Evolutionary conservation across 805 yeast species (phyloP), one percentile per base, ranked within the genome.

Genomic region (Schwanniomyces polymorphus): DNA sequence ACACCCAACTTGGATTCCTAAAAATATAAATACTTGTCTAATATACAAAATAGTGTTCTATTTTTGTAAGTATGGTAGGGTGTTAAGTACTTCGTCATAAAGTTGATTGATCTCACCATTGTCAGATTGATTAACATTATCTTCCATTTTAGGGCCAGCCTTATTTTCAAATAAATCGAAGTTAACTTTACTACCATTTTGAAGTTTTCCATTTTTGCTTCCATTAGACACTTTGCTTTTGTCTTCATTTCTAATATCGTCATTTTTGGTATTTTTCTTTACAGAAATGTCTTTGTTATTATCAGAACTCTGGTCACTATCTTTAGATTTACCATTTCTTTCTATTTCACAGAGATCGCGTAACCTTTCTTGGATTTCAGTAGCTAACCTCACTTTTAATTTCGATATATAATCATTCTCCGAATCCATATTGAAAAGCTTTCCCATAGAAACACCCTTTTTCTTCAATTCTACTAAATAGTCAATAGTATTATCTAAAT

Each of bases 401-500:
- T 23, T 43, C 34, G 43, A 11, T 18, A 31, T 17, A n/a, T 38
- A 38, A 27, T 46, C 48, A 31, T 45, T 45, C 27, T 17, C 26
- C 5, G 41, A 35, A 2, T 53, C 41, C 39, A 47, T 42, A 37
- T 56, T 50, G 43, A 59, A 61, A 4, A 59, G 47, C 10, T 50
- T 50, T 27, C 63, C 67, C 31, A 73, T 50, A 4, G 66, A 57
- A 7, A 72, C 54, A 1, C 75, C 75, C 38, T 60, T 49, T 29
- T 60, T 56, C 45, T 67, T 65, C 39, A 71, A 61, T n/a, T 51
- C 51, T 11, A 58, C 60, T 28, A 73, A 59, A 41, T 63, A 63
- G 12, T 56, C 62, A 14, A 71, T 63, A 21, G 69, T 61, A 39
- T 64, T 57, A 41, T 68, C 72, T 38, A 72, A 56, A 46, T 72